Evolutionary conservation across 176 grass and related monocot species (phyloP), one percentile per base, ranked within the genome.

Genomic region (Melocanna baccifera): DNA sequence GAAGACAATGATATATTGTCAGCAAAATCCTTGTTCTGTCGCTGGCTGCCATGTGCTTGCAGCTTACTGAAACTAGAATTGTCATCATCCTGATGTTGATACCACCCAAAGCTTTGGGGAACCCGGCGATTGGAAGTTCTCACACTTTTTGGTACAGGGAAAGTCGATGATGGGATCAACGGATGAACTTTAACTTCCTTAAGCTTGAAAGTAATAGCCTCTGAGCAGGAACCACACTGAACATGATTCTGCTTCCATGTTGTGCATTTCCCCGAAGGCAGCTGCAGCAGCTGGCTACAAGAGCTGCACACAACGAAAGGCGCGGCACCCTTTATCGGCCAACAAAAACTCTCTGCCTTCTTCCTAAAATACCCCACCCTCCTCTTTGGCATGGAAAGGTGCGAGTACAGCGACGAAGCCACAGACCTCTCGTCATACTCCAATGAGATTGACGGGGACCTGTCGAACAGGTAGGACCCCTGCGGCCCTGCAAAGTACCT

Each of bases 201-300:
- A 57, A 90, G 78, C 76, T 86, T 88, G 28, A 95, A 67, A 58
- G 30, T 64, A 70, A 92, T 73, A 18, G 90, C 55, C 85, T 90
- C 81, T 39, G 83, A 98, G 78, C 96, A 98, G 37, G 92, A 88
- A 50, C 93, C 96, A 78, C 96, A 98, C 46, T 85, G 87, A 69
- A 88, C 79, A 69, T 56, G 80, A 77, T 70, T 87, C 25, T 79
- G 53, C 83, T 70, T 89, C 68, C 80, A 52, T 34, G 70, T 11
- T 41, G 87, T n/a, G 69, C 63, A 85, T 85, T 87, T 88, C 42
- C 59, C 71, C 1, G 69, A 75, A 63, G 96, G 91, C 80, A 98
- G 70, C 83, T 90, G 89, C 89, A 95, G 76, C 19, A 98, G 87
- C 55, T 87, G 84, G 69, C 75, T 92, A 76, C 96, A 98, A 75